Evolutionary conservation across 2,329 filamentous ascomycete species (phyloP).

Genomic region (Aspergillus sp.): DNA sequence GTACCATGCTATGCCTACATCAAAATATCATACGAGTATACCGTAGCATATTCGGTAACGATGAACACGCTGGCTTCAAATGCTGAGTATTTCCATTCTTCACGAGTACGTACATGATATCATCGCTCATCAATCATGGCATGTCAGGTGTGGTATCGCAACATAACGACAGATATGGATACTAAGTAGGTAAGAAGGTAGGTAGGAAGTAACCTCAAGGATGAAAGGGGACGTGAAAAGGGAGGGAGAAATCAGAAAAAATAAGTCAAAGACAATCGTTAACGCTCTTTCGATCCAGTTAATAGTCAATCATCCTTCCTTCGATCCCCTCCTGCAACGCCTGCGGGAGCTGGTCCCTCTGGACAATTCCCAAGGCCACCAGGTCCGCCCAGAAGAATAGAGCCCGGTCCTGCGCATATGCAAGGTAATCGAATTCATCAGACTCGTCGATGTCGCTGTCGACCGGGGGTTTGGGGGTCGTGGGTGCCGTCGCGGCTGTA

Average conservation of each 20-base stretch:
- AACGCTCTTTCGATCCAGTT: not conserved
- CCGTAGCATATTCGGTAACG: too few species aligned
- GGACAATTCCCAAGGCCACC: constrained; percentile 71
- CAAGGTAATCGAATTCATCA: constrained; percentile 89
- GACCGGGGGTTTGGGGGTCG: constrained; percentile 17
- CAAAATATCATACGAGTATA: not conserved
- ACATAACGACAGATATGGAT: constrained; percentile 3
- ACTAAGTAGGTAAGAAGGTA: not conserved
- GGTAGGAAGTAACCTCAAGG: not conserved
- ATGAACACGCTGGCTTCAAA: not conserved
- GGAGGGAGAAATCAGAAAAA: not conserved
- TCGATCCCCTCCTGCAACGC: constrained; percentile 66
- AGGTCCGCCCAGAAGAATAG: constrained; percentile 95
- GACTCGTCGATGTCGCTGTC: constrained; percentile 56
- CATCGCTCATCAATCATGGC: constrained; percentile 14
- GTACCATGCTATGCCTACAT: not conserved
- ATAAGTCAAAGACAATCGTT: not conserved
- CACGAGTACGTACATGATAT: constrained; percentile 17
- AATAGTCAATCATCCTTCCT: constrained; percentile 61
- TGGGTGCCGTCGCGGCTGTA: constrained; percentile 1
- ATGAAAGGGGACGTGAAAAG: not conserved
- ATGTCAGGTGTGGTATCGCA: constrained; percentile 13
- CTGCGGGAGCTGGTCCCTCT: constrained; percentile 72
- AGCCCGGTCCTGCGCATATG: constrained; percentile 85
- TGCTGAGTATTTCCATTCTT: not conserved